phyloP scores from a whole-genome alignment of 352 stramenopile genomes.

The Phytophthora sansomeana region DNA sequence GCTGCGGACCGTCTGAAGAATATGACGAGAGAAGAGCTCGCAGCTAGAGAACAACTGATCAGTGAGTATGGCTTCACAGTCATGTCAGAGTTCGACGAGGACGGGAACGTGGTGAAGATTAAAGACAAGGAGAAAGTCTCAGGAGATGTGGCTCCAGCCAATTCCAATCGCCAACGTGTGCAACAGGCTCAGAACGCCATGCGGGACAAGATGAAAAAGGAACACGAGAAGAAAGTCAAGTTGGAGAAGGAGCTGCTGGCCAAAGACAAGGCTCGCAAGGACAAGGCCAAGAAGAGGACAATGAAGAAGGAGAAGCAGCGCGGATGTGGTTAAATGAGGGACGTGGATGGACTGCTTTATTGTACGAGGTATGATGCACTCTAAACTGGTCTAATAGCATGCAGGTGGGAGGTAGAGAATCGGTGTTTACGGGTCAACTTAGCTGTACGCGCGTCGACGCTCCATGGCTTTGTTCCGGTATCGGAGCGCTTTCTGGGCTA shows the following conservation, averaged over 20 bases:
- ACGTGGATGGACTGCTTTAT: too few relatives aligned
- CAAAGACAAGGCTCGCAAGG: constrained; percentile 72
- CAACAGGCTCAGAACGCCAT: constrained; percentile 58
- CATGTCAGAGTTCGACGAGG: constrained; percentile 86
- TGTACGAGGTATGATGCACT: constrained; percentile 20
- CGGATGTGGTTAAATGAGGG: constrained; percentile 59
- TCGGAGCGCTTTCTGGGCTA: constrained; percentile 39
- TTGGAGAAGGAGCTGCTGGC: constrained; percentile 77
- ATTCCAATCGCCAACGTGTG: constrained; percentile 66
- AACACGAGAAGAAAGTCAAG: constrained; percentile 76
- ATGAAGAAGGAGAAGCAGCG: constrained; percentile 80
- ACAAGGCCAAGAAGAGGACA: constrained; percentile 78
- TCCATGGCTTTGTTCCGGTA: constrained; percentile 35
- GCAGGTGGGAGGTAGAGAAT: too few relatives aligned
- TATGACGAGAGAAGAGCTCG: constrained; percentile 82
- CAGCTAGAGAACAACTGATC: constrained; percentile 78
- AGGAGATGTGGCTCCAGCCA: constrained; percentile 44
- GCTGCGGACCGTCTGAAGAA: constrained; percentile 63
- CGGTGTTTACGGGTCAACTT: constrained; percentile 1
- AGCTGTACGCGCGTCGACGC: constrained; percentile 19
- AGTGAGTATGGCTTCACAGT: constrained; percentile 81
- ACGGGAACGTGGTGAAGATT: constrained; percentile 83
- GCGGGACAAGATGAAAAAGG: constrained; percentile 78
- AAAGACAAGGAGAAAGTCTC: constrained; percentile 68
- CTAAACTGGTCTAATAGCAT: constrained; percentile 22